phyloP scores from a whole-genome alignment of 352 stramenopile species.

The Phytophthora melonis region DNA sequence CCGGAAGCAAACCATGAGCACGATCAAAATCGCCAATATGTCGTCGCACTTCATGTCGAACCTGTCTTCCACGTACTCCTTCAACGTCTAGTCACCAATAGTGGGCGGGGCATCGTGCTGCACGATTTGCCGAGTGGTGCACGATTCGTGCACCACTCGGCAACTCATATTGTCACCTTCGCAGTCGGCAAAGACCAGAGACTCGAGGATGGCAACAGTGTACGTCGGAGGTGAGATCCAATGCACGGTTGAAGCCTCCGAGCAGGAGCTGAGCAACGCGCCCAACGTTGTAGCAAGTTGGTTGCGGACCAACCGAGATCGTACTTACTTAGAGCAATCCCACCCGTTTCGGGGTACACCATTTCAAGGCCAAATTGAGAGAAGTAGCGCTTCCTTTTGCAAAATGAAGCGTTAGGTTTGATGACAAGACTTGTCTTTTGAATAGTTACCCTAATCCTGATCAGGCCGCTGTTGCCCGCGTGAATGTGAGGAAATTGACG shows the following conservation, averaged over 20 bases:
- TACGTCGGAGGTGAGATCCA: constrained; percentile 57
- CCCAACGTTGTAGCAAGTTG: too few species aligned
- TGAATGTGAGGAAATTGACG: too few species aligned
- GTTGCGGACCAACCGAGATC: too few species aligned
- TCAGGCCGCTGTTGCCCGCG: too few species aligned
- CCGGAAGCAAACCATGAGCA: constrained; percentile 48
- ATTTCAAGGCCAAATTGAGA: too few species aligned
- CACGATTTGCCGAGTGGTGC: too few species aligned
- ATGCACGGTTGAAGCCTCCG: constrained; percentile 66
- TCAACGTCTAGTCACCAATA: constrained; percentile 41
- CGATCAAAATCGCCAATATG: constrained; percentile 47
- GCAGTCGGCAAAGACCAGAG: constrained; percentile 25
- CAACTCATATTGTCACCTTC: constrained; percentile 35
- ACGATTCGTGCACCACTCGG: constrained; percentile 36
- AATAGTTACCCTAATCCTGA: too few species aligned
- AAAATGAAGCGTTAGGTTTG: too few species aligned
- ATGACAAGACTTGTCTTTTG: too few species aligned
- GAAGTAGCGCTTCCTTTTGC: too few species aligned
- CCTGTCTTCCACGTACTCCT: constrained; percentile 47
- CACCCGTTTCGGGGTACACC: too few species aligned
- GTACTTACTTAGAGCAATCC: too few species aligned
- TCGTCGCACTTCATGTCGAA: constrained; percentile 61
- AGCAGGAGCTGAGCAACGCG: constrained; percentile 39
- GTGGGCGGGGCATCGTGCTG: constrained; percentile 16
- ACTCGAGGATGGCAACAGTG: constrained; percentile 40